These are phyloP conservation scores for Bocquillonia castaneifolia DNA, from an alignment of 441 rosid species.

Conservation along the genomic window DNA sequence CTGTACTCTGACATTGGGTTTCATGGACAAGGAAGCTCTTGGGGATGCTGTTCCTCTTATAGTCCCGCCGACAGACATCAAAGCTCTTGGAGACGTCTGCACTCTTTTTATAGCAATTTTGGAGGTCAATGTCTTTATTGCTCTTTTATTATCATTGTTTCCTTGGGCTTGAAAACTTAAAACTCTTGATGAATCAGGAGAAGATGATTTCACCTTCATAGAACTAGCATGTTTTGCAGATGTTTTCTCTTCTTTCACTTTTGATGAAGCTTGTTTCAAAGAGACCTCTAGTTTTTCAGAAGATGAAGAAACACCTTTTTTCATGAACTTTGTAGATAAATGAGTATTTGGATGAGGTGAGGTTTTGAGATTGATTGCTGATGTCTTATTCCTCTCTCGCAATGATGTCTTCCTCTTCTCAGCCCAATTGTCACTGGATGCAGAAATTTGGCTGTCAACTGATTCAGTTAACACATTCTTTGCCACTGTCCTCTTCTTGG, in stretches of 20 bases:
- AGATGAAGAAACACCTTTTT: slow-evolving; percentile 27
- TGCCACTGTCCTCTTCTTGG: slow-evolving; percentile 14
- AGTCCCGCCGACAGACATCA: slow-evolving; percentile 19
- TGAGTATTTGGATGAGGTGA: slow-evolving; percentile 28
- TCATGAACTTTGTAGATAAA: slow-evolving; percentile 19
- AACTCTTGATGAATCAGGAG: slow-evolving; percentile 25
- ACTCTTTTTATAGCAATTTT: slow-evolving; percentile 33
- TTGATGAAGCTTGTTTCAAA: slow-evolving; percentile 27
- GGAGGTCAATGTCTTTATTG: slow-evolving; percentile 25
- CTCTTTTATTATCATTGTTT: slow-evolving; percentile 27
- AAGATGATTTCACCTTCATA: slow-evolving; percentile 30
- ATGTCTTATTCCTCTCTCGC: slow-evolving; percentile 23
- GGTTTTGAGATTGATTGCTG: slow-evolving; percentile 24
- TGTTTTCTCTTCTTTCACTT: slow-evolving; percentile 28
- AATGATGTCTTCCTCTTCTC: slow-evolving; percentile 20
- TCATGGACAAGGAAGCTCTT: slow-evolving; percentile 27
- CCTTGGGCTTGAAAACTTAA: slow-evolving; percentile 27
- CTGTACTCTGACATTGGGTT: slow-evolving; percentile 24
- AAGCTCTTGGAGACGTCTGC: slow-evolving; percentile 25
- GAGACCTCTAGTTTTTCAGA: slow-evolving; percentile 29
- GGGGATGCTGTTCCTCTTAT: slow-evolving; percentile 24
- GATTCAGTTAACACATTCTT: slow-evolving; percentile 23
- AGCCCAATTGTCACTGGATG: slow-evolving; percentile 18
- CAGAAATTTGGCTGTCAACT: slow-evolving; percentile 20
- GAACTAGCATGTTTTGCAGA: slow-evolving; percentile 29